Conservation (phyloP, 2,329 filamentous ascomycete genomes). For the Dothideomycetes sp. region DNA sequence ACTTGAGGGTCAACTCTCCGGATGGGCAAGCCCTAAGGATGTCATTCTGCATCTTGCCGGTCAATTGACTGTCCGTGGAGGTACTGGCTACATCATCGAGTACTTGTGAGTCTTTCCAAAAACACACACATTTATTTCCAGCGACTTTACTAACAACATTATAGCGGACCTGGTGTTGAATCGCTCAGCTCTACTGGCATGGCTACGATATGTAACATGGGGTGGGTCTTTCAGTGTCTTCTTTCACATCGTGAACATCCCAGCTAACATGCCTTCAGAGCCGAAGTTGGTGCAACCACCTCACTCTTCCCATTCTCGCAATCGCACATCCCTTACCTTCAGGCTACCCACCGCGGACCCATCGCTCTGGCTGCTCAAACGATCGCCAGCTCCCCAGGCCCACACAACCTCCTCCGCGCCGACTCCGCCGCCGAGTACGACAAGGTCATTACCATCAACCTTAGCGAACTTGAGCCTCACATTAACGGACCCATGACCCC, state of each 20-base stretch:
- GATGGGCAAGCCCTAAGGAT: slow-evolving; percentile 93
- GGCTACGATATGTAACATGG: slow-evolving; percentile 84
- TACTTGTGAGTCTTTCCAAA: slow-evolving; percentile 12
- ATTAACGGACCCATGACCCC: slow-evolving; percentile 97
- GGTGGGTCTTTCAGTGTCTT: background rate
- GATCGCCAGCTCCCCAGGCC: slow-evolving; percentile 45
- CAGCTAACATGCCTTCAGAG: slow-evolving; percentile 66
- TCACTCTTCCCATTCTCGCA: slow-evolving; percentile 88
- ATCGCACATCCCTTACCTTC: slow-evolving; percentile 74
- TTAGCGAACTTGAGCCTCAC: slow-evolving; percentile 83
- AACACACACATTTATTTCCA: no score
- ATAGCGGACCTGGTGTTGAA: slow-evolving; percentile 81
- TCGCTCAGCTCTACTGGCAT: slow-evolving; percentile 86
- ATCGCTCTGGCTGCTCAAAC: slow-evolving; percentile 58
- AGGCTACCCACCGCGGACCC: slow-evolving; percentile 65
- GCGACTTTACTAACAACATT: slow-evolving; percentile 33
- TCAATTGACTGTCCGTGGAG: slow-evolving; percentile 75
- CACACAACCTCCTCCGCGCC: slow-evolving; percentile 59
- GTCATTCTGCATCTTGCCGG: slow-evolving; percentile 86
- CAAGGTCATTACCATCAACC: slow-evolving; percentile 78
- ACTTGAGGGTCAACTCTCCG: slow-evolving; percentile 70
- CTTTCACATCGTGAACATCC: slow-evolving; percentile 58
- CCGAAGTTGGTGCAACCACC: slow-evolving; percentile 87
- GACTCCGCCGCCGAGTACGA: slow-evolving; percentile 82
- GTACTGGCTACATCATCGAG: slow-evolving; percentile 90